Base-by-base conservation (phyloP, 495 filamentous ascomycete species). In the Talaromyces proteolyticus region DNA sequence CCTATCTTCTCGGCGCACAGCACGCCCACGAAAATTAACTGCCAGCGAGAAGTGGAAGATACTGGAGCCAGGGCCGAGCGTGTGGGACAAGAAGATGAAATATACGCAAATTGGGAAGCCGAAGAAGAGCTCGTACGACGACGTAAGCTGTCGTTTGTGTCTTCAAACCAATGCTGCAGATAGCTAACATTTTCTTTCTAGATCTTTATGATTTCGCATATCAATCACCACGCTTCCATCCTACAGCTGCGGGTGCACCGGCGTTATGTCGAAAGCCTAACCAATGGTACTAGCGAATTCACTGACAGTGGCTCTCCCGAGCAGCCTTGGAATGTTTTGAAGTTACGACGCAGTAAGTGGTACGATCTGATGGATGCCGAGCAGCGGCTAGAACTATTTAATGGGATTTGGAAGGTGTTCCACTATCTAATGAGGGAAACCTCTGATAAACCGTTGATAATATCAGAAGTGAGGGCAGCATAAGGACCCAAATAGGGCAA, bases 181-280 rank as follows among this genome's bases (percentile, higher is more conserved):
- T 14, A 36, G 22, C 17, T 11, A 42, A 42, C 11, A 42, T 11
- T 3, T 4, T 3, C 42, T 1, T 47, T 14, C 1, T 67, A 96
- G 76, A 78, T 95, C 36, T 96, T 89, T 66, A 79, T 96, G 58
- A 57, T 95, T 43, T 90, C 86, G 42, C 79, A 83, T 3, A 69
- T 96, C 44, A 89, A 91, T 63, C 89, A 94, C 62, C 91, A 96
- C 52, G 64, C 95, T 36, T 79, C 79, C 47, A 78, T 96, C 42
- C 56, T 94, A 39, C 78, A 88, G 46, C 76, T 91, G 21, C 79
- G 85, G 22, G 79, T 95, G 42, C 88, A 90, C 50, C 66, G 68
- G 17, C 64, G 69, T 14, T 81, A 94, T 52, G 64, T 92, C 25
- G 77, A 77, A 0, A 62, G 69, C 41, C 61, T 87, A 24, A 73